Base-by-base conservation (phyloP, 768 basidiomycete species). In the Glaciozyma martinii region DNA sequence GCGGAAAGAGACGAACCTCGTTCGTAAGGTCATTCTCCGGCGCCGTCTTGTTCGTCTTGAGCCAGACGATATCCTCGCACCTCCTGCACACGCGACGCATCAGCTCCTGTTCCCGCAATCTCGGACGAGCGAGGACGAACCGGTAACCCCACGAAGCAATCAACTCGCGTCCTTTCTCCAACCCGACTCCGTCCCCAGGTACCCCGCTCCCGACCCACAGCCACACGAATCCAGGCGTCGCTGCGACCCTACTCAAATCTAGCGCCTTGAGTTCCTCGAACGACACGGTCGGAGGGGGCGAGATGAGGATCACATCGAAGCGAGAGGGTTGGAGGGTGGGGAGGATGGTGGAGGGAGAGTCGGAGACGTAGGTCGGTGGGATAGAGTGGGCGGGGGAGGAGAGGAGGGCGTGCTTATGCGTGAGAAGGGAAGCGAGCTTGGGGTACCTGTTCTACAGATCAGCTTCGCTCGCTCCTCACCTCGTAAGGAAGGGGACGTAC, bases 61-160 rank as follows among this genome's bases (percentile, higher is more conserved):
- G 87, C 93, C 92, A 98, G 7, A 95, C 89, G n/a, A 99, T 89
- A 74, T 99, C 95, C 73, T 99, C 95, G 72, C 91, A 95, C 58
- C 95, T 78, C 23, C 58, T 59, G 16, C 7, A 15, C 19, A 15
- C 15, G 21, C 50, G 91, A 27, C 23, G 6, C 13, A 1, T 60
- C 46, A 60, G 33, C 23, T 19, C 23, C n/a, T n/a, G 5, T 13
- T n/a, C 43, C 9, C 43, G 4, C 13, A 21, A 2, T 7, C 25
- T 12, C 29, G n/a, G 10, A 43, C 42, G 19, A 30, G 25, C 23
- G 2, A 43, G 42, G 13, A 53, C 44, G 4, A 46, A 62, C 58
- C 74, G 80, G 74, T 91, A 94, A 5, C 94, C 95, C 93, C 94
- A 99, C 76, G 84, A 87, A 2, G 86, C 88, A 46, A 99, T 81